These are phyloP conservation scores for Dendrocalamus latiflorus DNA, from an alignment of 202 grass and related monocot genomes.

Conservation along the genomic window DNA sequence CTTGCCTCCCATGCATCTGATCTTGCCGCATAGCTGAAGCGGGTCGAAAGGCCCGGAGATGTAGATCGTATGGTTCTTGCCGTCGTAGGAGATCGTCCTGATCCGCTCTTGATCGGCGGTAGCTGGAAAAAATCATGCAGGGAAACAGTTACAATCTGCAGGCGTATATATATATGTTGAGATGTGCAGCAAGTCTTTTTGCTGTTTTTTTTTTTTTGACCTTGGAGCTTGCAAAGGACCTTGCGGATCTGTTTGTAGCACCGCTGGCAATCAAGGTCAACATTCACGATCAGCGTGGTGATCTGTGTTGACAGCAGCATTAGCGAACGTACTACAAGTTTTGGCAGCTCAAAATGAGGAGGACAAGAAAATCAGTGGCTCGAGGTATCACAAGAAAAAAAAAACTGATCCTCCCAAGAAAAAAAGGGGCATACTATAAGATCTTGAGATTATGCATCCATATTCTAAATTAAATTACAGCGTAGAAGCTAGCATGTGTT, in stretches of 20 bases:
- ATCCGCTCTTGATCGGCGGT: constrained; percentile 50
- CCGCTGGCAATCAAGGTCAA: constrained; percentile 53
- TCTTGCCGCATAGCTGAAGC: constrained; percentile 42
- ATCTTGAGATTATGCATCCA: no score
- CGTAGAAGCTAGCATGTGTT: no score
- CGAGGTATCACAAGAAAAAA: no score
- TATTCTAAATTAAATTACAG: no score
- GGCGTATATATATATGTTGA: neutral
- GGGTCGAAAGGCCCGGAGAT: constrained; percentile 59
- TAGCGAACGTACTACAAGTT: neutral
- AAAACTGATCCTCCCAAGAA: no score
- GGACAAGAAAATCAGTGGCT: neutral
- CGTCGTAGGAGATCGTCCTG: constrained; percentile 49
- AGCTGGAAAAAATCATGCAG: no score
- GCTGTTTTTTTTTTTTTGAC: neutral
- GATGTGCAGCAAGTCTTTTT: neutral
- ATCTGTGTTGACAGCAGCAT: constrained; percentile 27
- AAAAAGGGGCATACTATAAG: no score
- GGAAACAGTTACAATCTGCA: neutral
- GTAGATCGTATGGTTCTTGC: constrained; percentile 34
- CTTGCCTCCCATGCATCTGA: constrained; percentile 53
- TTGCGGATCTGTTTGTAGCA: constrained; percentile 53
- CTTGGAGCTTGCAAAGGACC: constrained; percentile 63
- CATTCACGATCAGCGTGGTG: constrained; percentile 49
- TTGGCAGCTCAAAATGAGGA: neutral